Conservation (phyloP, 2,329 filamentous ascomycete species). For the Aspergillus flavus region DNA sequence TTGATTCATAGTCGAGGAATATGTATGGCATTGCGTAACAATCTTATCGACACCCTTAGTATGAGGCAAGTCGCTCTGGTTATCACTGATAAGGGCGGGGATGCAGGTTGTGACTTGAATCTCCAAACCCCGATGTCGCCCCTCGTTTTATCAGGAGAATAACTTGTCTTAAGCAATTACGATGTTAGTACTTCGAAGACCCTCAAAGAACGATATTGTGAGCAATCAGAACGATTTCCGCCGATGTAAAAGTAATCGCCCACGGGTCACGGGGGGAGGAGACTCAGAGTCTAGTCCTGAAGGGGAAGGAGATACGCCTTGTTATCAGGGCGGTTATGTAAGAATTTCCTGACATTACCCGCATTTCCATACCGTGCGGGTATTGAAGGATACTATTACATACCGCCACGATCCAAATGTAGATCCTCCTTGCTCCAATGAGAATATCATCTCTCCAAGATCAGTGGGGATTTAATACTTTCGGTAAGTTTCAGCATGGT, state of each 20-base stretch:
- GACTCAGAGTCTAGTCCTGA: conserved; percentile 21
- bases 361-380: not conserved
- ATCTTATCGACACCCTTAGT: not conserved
- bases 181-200: not conserved
- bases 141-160: not conserved
- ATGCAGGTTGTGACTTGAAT: not conserved
- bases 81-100: conserved; percentile 3
- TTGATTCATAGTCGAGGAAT: conserved; percentile 5
- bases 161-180: not conserved
- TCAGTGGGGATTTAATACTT: not conserved
- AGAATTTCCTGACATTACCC: not conserved
- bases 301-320: conserved; percentile 21
- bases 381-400: too few species aligned
- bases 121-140: not conserved
- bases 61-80: not conserved
- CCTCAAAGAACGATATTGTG: not conserved
- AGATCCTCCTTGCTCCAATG: too few species aligned
- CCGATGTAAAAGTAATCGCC: not conserved
- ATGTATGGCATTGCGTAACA: not conserved
- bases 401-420: too few species aligned
- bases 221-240: not conserved
- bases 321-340: conserved; percentile 18
- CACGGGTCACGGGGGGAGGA: not conserved
- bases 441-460: too few species aligned
- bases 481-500: not conserved